Evolutionary conservation across 352 stramenopile genomes (phyloP), one percentile per base, ranked within the genome.

Genomic region (Globisporangium radiosum): DNA sequence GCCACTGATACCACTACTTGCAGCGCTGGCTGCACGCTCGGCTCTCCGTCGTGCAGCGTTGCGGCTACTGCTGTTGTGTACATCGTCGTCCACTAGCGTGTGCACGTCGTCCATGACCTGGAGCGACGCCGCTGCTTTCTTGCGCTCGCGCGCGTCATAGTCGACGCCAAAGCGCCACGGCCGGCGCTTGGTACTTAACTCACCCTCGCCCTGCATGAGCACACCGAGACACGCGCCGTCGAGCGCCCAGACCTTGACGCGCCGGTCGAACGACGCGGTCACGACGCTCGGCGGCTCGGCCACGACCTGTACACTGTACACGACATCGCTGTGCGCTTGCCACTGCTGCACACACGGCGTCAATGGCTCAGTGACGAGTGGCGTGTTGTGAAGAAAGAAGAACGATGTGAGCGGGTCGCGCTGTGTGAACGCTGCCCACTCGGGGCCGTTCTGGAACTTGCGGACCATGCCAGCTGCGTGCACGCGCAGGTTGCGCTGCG

Each of bases 221-320:
- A 86, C 73, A 8, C 84, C 85, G 7, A 93, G 71, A 58, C 78
- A 88, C 42, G 85, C 76, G 43, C 85, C 81, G 38, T 57, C 54
- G 13, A 90, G 61, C 36, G 68, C 70, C 78, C 81, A 95, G 56
- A 95, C 70, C 52, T 88, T 83, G 25, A 94, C 84, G 47, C 67
- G 78, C 4, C 85, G 81, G 55, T 95, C 84, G 53, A 90, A 90
- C 11, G 81, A 90, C 37, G 80, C 85, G 33, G 84, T 88, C 62
- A 95, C 61, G 14, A 95, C 57, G 37, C 76, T 91, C 61, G 71
- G 70, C 40, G 76, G 75, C 56, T 92, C 78, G 33, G 59, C n/a
- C 55, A 90, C 81, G 63, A 88, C 71, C 56, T 93, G 81, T 33
- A 90, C 65, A 19, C 78, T 90, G 59, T 91, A 90, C 50, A 95